Evolutionary conservation across 2,329 filamentous ascomycete genomes (phyloP), one percentile per base, ranked within the genome.

Genomic region (Cladosporium cucumerinum): DNA sequence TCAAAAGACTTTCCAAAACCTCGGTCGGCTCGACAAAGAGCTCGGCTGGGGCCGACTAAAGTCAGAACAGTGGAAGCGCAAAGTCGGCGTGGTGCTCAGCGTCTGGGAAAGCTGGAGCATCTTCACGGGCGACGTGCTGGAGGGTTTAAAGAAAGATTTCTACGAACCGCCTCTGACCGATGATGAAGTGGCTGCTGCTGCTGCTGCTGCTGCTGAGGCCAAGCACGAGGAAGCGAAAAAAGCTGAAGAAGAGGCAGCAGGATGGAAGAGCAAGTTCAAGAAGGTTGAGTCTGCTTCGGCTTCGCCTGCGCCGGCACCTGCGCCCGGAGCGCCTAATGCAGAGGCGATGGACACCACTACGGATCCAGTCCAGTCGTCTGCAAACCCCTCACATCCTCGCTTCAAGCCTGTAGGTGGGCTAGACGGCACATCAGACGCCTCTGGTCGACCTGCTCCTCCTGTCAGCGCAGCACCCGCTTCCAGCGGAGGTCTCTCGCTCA

Each of bases 31-130:
- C 66, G 87, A 92, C 8, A 88, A 89, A 70, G 87, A 86, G 62
- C 79, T 90, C 25, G 83, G 84, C 52, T 96, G 93, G 92, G 93
- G 93, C 11, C 86, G 91, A 1, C 80, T 97, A 67, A 88, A 91
- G 23, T 88, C 89, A 3, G 91, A 95, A 67, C 93, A 94, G 77
- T 95, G 91, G 90, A 91, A 90, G 76, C 85, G 91, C 58, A 92
- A 89, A 71, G 82, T 95, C 46, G 84, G 84, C 2, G 82, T 87
- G 6, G 82, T 95, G 1, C 79, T 95, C 10, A 83, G 85, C 55
- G 79, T 92, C 39, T 95, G 91, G 85, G 84, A 87, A 75, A 81
- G 81, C 12, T 85, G 84, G 82, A 85, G 81, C 70, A 83, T 86
- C 1, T 96, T 96, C 70, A 88, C 90, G 1, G 85, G 87, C 32